Evolutionary conservation across 1,139 yeast genomes (phyloP).

Genomic region (Entelexis sorbosivorans): DNA sequence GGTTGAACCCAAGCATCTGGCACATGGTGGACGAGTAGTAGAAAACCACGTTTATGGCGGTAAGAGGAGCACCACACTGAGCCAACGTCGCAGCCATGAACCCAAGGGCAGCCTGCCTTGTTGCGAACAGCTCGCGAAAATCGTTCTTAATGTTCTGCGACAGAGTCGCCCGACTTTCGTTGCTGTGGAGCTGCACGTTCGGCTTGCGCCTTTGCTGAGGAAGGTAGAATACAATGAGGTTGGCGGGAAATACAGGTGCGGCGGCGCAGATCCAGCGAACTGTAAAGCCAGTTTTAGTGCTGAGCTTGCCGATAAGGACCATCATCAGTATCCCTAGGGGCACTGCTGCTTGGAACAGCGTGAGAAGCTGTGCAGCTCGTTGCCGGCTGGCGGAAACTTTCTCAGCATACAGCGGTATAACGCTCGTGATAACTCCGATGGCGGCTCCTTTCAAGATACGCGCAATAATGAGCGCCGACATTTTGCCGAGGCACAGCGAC

Average conservation of each 20-base stretch:
- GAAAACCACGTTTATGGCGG: conserved; percentile 60
- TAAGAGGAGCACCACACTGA: conserved; percentile 52
- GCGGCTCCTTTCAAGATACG: conserved; percentile 52
- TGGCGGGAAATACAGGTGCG: conserved; percentile 46
- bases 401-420: conserved; percentile 52
- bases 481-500: conserved; percentile 7
- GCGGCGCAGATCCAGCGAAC: conserved; percentile 58
- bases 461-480: conserved; percentile 35
- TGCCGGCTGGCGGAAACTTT: conserved; percentile 39
- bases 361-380: conserved; percentile 47
- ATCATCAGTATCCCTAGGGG: conserved; percentile 44
- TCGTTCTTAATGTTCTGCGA: conserved; percentile 2
- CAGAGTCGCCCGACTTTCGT: neutral
- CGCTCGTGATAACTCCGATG: conserved; percentile 53
- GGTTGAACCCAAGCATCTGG: conserved; percentile 22
- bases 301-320: conserved; percentile 29
- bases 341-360: conserved; percentile 51
- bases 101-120: conserved; percentile 7
- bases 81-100: conserved; percentile 41
- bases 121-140: neutral
- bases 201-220: conserved; percentile 11
- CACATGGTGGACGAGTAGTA: conserved; percentile 43
- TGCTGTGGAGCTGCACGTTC: neutral
- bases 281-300: conserved; percentile 37
- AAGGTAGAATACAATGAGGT: conserved; percentile 39